A percentile compares a stretch with the other conserved stretches of the same genome.
Evolutionary conservation across 73 alveolate genomes (phyloP).

Genomic region (Stentor coeruleus): DNA sequence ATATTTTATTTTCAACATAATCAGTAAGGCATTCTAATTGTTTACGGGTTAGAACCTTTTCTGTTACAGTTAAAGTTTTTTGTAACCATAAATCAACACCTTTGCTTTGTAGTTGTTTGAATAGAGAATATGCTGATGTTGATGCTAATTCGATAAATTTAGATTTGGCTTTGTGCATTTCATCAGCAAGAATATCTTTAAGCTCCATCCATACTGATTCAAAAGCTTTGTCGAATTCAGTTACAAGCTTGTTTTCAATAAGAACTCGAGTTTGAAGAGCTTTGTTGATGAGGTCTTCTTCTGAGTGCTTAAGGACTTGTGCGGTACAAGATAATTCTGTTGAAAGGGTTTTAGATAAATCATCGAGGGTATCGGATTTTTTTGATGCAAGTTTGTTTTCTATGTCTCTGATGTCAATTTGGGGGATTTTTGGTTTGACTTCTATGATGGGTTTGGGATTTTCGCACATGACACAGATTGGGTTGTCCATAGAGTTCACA

Average conservation of each 20-base stretch:
- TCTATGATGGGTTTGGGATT: slow-evolving; percentile 58
- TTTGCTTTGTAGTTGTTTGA: slow-evolving; percentile 43
- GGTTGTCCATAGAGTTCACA: slow-evolving; percentile 55
- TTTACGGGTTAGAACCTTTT: not conserved
- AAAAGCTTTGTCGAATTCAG: slow-evolving; percentile 30
- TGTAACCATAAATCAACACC: slow-evolving; percentile 73
- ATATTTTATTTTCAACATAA: slow-evolving; percentile 60
- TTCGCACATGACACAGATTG: slow-evolving; percentile 68
- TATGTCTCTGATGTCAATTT: slow-evolving; percentile 6
- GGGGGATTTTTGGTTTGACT: not conserved
- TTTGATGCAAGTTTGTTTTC: slow-evolving; percentile 30
- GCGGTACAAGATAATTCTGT: slow-evolving; percentile 26
- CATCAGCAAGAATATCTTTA: slow-evolving; percentile 30
- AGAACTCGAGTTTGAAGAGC: slow-evolving; percentile 19
- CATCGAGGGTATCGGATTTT: slow-evolving; percentile 27
- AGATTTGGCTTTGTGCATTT: slow-evolving; percentile 10
- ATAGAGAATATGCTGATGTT: slow-evolving; percentile 27
- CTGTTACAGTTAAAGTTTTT: not conserved
- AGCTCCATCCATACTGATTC: slow-evolving; percentile 16
- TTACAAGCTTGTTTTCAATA: slow-evolving; percentile 32
- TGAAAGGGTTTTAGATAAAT: slow-evolving; percentile 7
- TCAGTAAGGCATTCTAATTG: slow-evolving; percentile 31
- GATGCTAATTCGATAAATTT: not conserved
- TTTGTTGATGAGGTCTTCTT: slow-evolving; percentile 26
- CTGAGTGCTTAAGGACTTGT: slow-evolving; percentile 42